These are phyloP conservation scores for Cyclotella distinguenda DNA, from an alignment of 108 stramenopile species.

Conservation along the genomic window DNA sequence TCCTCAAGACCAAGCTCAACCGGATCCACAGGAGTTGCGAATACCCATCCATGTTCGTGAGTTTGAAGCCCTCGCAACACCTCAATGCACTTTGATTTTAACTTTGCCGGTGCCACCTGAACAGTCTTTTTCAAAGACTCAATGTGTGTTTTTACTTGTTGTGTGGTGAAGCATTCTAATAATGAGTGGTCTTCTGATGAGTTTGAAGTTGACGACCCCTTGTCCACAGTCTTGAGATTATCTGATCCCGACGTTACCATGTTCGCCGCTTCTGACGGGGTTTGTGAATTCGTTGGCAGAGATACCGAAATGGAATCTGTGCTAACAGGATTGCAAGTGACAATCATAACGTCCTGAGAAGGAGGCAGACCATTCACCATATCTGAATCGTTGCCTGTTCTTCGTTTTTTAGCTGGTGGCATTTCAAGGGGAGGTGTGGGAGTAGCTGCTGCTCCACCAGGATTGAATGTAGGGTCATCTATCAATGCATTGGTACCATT, in stretches of 20 bases:
- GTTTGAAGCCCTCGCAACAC: conserved; percentile 84
- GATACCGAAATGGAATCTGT: background rate
- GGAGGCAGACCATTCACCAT: conserved; percentile 1
- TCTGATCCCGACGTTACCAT: conserved; percentile 2
- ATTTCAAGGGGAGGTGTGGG: background rate
- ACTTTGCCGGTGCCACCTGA: conserved; percentile 64
- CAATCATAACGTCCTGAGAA: background rate
- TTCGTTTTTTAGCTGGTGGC: conserved; percentile 15
- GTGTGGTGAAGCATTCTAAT: conserved; percentile 85
- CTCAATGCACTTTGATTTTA: conserved; percentile 78
- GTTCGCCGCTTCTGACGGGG: conserved; percentile 12
- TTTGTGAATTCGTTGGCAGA: background rate
- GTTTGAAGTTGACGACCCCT: background rate
- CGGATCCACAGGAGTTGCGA: conserved; percentile 93
- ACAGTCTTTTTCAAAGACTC: conserved; percentile 77
- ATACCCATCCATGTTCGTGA: conserved; percentile 90
- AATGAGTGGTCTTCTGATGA: conserved; percentile 79
- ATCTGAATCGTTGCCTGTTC: conserved; percentile 2
- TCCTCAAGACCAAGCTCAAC: conserved; percentile 88
- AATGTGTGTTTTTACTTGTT: conserved; percentile 90
- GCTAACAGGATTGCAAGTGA: background rate
- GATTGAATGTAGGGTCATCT: conserved; percentile 24
- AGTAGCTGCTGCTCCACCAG: background rate
- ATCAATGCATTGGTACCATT: conserved; percentile 54
- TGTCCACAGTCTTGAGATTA: background rate